Conservation (phyloP, 345 rosid species). For the Citrus medica region DNA sequence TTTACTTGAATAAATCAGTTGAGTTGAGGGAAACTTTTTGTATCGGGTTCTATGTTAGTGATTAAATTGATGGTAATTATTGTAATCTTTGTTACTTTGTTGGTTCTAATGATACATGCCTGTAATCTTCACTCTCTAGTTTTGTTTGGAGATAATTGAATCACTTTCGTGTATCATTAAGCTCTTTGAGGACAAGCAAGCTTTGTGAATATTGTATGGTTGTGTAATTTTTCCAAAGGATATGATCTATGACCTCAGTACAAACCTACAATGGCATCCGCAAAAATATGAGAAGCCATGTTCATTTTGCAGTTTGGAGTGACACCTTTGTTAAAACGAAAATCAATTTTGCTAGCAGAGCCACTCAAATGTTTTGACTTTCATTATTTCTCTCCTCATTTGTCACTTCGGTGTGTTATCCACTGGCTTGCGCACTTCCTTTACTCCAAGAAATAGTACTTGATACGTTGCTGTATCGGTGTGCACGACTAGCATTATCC, state of each 20-base stretch:
- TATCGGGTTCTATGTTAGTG: not conserved
- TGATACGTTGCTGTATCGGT: too few relatives aligned
- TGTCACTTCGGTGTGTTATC: too few relatives aligned
- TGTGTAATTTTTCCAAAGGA: not conserved
- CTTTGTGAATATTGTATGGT: not conserved
- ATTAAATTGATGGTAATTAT: not conserved
- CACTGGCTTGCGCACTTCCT: too few relatives aligned
- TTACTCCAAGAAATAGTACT: too few relatives aligned
- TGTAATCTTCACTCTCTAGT: not conserved
- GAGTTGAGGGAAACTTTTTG: constrained; percentile 7
- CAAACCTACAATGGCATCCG: not conserved
- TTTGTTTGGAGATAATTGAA: not conserved
- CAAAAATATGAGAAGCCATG: too few relatives aligned
- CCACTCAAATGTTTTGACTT: too few relatives aligned
- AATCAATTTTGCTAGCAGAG: too few relatives aligned
- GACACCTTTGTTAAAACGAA: too few relatives aligned
- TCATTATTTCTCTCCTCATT: too few relatives aligned
- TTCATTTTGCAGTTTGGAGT: too few relatives aligned
- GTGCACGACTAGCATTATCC: too few relatives aligned
- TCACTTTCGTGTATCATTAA: not conserved
- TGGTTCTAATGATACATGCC: not conserved
- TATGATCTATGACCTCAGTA: not conserved
- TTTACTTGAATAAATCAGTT: not conserved
- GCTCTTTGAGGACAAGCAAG: not conserved
- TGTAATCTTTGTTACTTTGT: not conserved